These are phyloP conservation scores for Dendryphion nanum DNA, from an alignment of 2,329 filamentous ascomycete species.

Conservation along the genomic window DNA sequence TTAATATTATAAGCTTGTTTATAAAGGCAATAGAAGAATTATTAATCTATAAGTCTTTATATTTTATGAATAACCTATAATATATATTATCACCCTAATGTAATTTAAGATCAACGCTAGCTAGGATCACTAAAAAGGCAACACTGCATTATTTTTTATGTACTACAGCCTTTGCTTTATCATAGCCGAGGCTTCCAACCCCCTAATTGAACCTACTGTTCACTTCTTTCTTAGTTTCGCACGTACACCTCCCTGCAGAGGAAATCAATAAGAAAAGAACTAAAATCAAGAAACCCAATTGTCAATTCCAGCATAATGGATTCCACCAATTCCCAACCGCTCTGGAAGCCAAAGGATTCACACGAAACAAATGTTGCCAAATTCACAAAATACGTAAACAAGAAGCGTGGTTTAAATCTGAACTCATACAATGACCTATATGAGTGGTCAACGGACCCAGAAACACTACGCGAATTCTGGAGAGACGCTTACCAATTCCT, in stretches of 20 bases:
- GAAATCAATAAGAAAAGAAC: conserved; percentile 5
- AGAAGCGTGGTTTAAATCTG: not conserved
- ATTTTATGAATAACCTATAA: too few relatives aligned
- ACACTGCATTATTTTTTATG: too few relatives aligned
- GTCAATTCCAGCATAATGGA: not conserved
- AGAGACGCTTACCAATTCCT: not conserved
- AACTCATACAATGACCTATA: not conserved
- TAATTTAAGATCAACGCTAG: too few relatives aligned
- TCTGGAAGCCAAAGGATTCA: not conserved
- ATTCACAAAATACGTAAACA: not conserved
- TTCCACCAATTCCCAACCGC: conserved; percentile 1
- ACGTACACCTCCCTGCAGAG: not conserved
- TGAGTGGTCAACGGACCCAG: not conserved
- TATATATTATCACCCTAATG: too few relatives aligned
- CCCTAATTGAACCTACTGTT: not conserved
- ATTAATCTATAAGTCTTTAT: too few relatives aligned
- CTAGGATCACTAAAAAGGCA: too few relatives aligned
- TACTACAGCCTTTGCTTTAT: not conserved
- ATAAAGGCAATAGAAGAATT: too few relatives aligned
- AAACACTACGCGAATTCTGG: not conserved
- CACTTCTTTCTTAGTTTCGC: not conserved
- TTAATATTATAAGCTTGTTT: too few relatives aligned
- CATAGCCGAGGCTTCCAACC: not conserved
- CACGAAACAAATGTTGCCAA: not conserved
- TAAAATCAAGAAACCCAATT: too few relatives aligned